These are phyloP conservation scores for Nakataea oryzae DNA, from an alignment of 2,329 filamentous ascomycete species.

Conservation along the genomic window DNA sequence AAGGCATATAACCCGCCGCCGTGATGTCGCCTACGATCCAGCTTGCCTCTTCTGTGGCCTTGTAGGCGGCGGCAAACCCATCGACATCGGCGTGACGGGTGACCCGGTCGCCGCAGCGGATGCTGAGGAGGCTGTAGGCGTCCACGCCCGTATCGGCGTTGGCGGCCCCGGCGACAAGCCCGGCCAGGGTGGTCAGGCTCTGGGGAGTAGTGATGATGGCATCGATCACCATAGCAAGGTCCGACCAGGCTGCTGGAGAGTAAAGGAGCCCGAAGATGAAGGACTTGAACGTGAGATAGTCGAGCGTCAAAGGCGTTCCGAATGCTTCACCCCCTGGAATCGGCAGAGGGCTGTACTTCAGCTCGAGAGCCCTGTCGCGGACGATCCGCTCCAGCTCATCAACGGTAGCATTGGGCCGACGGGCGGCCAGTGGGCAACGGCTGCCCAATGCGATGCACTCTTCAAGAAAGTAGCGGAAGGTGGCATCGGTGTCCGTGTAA, in stretches of 20 bases:
- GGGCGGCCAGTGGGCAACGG: slow-evolving; percentile 14
- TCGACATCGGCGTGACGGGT: slow-evolving; percentile 1
- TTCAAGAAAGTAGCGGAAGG: slow-evolving; percentile 14
- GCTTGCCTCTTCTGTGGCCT: slow-evolving; percentile 8
- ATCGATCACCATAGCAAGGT: slow-evolving; percentile 5
- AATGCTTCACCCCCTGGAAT: not conserved
- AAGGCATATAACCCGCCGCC: slow-evolving; percentile 10
- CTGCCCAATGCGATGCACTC: slow-evolving; percentile 14
- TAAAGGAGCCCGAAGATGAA: slow-evolving; percentile 14
- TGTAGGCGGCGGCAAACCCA: slow-evolving; percentile 5
- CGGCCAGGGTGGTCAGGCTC: not conserved
- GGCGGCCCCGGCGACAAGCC: not conserved
- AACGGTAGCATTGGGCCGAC: slow-evolving; percentile 11
- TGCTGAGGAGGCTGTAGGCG: not conserved
- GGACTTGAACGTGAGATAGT: slow-evolving; percentile 12
- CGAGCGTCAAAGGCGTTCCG: slow-evolving; percentile 9
- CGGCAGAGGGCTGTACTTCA: slow-evolving; percentile 14
- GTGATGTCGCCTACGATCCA: slow-evolving; percentile 10
- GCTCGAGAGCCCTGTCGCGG: slow-evolving; percentile 11
- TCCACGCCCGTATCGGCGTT: not conserved
- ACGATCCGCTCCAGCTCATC: slow-evolving; percentile 15
- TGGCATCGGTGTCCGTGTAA: slow-evolving; percentile 10
- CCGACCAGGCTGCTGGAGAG: slow-evolving; percentile 1
- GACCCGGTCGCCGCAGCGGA: slow-evolving; percentile 8
- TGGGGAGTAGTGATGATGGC: slow-evolving; percentile 2